phyloP scores from a whole-genome alignment of 192 early-diverging fungal species.

The Coemansia sp. region DNA sequence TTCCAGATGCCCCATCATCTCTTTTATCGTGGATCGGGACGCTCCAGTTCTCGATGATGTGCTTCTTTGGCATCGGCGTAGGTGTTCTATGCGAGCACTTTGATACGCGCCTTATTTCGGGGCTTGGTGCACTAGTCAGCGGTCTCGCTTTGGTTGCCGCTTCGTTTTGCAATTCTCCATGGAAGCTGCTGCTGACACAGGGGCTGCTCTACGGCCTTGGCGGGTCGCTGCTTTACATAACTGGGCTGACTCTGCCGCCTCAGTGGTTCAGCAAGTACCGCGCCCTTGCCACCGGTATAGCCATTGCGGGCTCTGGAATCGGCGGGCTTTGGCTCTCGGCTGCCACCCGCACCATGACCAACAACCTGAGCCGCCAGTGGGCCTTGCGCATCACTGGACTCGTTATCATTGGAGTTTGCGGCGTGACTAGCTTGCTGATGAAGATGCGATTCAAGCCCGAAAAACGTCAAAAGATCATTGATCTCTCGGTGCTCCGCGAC shows the following conservation, averaged over 20 bases:
- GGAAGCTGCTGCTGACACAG: constrained; percentile 73
- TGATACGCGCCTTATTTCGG: constrained; percentile 17
- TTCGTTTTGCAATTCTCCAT: constrained; percentile 46
- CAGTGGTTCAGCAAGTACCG: constrained; percentile 72
- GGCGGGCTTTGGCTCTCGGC: constrained; percentile 69
- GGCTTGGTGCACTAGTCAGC: constrained; percentile 15
- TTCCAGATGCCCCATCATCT: constrained; percentile 23
- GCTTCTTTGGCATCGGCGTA: constrained; percentile 28
- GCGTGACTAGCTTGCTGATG: constrained; percentile 15
- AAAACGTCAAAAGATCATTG: constrained; percentile 19
- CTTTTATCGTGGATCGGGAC: constrained; percentile 38
- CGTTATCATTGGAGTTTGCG: constrained; percentile 38
- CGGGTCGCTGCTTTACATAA: constrained; percentile 62
- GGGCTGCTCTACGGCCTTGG: constrained; percentile 75
- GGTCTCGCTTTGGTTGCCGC: constrained; percentile 19
- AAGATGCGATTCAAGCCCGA: constrained; percentile 15
- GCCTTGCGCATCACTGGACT: constrained; percentile 67
- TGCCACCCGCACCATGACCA: constrained; percentile 59
- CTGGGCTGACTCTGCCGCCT: constrained; percentile 63
- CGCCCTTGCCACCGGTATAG: constrained; percentile 69
- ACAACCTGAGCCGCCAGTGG: constrained; percentile 59
- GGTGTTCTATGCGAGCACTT: constrained; percentile 29
- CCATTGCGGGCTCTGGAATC: constrained; percentile 70
- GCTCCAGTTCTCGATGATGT: constrained; percentile 30
- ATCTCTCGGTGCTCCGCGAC: constrained; percentile 12